phyloP scores from a whole-genome alignment of 140 eudicot species.

The Oenanthe javanica region DNA sequence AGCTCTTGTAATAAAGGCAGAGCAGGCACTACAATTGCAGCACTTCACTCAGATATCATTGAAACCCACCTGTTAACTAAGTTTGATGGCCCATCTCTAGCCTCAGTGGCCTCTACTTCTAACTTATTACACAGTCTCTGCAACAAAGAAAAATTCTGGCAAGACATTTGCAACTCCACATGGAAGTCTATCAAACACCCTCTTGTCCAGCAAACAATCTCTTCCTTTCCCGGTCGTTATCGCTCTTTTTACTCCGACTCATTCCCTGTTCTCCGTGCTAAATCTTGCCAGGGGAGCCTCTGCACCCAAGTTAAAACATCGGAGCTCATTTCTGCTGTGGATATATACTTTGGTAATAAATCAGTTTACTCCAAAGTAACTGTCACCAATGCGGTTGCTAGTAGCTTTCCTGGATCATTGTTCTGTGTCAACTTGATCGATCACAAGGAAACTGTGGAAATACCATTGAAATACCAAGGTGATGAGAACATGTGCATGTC shows the following conservation, averaged over 20 bases:
- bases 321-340: slow-evolving; percentile 45
- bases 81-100: slow-evolving; percentile 1
- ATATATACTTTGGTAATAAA: slow-evolving; percentile 20
- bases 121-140: background rate
- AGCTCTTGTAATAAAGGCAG: background rate
- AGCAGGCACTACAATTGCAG: background rate
- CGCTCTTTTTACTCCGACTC: slow-evolving; percentile 33
- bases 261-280: slow-evolving; percentile 15
- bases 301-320: background rate
- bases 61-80: slow-evolving; percentile 5
- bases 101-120: background rate
- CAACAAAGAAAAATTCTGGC: slow-evolving; percentile 1
- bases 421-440: slow-evolving; percentile 24
- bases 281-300: background rate
- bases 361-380: slow-evolving; percentile 23
- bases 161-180: slow-evolving; percentile 12
- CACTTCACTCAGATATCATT: background rate
- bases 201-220: slow-evolving; percentile 15
- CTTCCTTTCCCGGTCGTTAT: slow-evolving; percentile 28
- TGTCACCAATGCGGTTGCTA: slow-evolving; percentile 11
- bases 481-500: slow-evolving; percentile 8
- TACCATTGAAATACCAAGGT: slow-evolving; percentile 10
- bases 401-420: slow-evolving; percentile 6
- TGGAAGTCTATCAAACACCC: slow-evolving; percentile 42
- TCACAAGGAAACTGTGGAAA: slow-evolving; percentile 21